phyloP scores from a whole-genome alignment of 345 rosid genomes.

The Mallotus nudiflorus region DNA sequence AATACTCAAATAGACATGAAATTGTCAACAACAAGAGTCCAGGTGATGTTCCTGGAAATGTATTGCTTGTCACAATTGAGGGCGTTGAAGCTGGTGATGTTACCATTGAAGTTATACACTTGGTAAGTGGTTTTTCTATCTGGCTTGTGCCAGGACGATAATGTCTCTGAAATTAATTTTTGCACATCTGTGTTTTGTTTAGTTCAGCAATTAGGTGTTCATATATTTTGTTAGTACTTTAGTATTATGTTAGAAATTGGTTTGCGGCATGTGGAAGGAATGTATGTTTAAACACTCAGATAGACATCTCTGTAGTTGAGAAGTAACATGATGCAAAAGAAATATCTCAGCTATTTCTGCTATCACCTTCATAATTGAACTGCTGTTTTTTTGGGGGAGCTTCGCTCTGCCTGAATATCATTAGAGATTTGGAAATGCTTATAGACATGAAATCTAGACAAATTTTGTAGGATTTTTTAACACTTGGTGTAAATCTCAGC shows the following conservation, averaged over 20 bases:
- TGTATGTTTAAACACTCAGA: neutral
- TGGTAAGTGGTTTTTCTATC: conserved; percentile 51
- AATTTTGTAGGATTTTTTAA: neutral
- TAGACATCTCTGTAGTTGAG: neutral
- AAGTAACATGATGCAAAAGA: neutral
- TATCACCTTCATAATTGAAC: neutral
- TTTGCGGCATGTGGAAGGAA: neutral
- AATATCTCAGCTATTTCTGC: neutral
- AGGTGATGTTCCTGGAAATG: conserved; percentile 96
- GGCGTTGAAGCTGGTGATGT: conserved; percentile 92
- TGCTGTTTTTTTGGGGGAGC: neutral
- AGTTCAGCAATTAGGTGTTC: neutral
- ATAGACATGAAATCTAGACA: neutral
- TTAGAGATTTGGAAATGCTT: neutral
- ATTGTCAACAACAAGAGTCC: conserved; percentile 97
- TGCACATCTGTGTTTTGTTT: neutral
- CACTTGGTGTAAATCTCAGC: neutral
- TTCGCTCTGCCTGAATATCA: neutral
- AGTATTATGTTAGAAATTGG: neutral
- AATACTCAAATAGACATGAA: conserved; percentile 92
- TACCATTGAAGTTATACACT: conserved; percentile 91
- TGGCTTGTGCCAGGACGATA: neutral
- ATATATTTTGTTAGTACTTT: neutral
- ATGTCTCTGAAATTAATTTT: neutral
- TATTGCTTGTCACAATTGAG: conserved; percentile 86